A percentile compares a stretch with the other conserved stretches of the same genome.
Conservation (phyloP, 139 green algal species). For the Coelastrella sp. region DNA sequence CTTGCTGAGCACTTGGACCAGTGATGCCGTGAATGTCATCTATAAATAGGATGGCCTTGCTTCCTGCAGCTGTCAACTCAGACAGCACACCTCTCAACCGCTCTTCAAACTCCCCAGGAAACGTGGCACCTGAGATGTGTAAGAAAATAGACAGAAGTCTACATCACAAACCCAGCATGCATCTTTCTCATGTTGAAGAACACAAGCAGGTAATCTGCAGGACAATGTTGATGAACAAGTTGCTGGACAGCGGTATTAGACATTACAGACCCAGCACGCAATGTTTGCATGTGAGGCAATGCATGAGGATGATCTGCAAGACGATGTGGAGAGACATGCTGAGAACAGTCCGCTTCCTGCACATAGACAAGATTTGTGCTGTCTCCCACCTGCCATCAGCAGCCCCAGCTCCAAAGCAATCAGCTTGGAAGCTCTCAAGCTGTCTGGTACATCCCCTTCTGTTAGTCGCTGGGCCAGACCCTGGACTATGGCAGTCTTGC, state of each 20-base stretch:
- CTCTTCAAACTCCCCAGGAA: slow-evolving; percentile 98
- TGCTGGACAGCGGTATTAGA: no score
- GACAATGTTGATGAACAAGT: background rate
- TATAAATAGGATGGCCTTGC: slow-evolving; percentile 94
- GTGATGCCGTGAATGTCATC: slow-evolving; percentile 97
- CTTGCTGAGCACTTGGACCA: slow-evolving; percentile 75
- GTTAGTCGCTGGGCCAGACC: slow-evolving; percentile 94
- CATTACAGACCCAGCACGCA: no score
- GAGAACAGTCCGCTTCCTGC: no score
- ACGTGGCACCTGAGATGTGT: slow-evolving; percentile 83
- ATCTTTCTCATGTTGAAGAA: no score
- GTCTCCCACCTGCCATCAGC: slow-evolving; percentile 84
- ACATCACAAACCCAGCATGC: no score
- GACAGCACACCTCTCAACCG: slow-evolving; percentile 90
- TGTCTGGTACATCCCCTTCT: slow-evolving; percentile 89
- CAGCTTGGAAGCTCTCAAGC: slow-evolving; percentile 55
- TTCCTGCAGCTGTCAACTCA: slow-evolving; percentile 78
- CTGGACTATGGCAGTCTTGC: slow-evolving; percentile 91
- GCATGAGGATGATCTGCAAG: no score
- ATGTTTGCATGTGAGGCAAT: no score
- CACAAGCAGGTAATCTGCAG: no score
- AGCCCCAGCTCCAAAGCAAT: slow-evolving; percentile 95
- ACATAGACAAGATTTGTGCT: background rate
- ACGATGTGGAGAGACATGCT: no score
- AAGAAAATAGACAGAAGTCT: no score